Percentiles rank a stretch among this genome's conserved stretches.
Evolutionary conservation across 2,329 filamentous ascomycete genomes (phyloP).

Genomic region (Trichoderma sp.): DNA sequence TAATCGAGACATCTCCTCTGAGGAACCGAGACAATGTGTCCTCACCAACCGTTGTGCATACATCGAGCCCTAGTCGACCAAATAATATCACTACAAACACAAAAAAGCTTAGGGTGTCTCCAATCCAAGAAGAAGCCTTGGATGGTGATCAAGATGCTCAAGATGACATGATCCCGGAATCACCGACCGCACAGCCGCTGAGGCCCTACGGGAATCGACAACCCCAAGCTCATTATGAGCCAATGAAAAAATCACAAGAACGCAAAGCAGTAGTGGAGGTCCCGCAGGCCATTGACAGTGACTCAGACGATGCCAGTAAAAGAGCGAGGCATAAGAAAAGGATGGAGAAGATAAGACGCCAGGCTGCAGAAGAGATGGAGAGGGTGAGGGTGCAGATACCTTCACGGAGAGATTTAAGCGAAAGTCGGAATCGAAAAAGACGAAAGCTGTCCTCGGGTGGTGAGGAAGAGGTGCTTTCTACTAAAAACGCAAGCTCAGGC

Average conservation of each 20-base stretch:
- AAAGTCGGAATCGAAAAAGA: conserved; percentile 33
- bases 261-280: conserved; percentile 35
- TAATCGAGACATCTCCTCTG: conserved; percentile 49
- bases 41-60: conserved; percentile 44
- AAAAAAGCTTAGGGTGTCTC: conserved; percentile 26
- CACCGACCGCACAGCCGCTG: conserved; percentile 33
- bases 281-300: conserved; percentile 34
- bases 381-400: conserved; percentile 41
- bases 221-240: conserved; percentile 47
- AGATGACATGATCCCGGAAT: conserved; percentile 40
- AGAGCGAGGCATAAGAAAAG: conserved; percentile 39
- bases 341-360: conserved; percentile 42
- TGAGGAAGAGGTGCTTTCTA: background rate
- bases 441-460: conserved; percentile 24
- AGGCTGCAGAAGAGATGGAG: conserved; percentile 44
- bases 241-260: conserved; percentile 50
- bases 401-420: conserved; percentile 26
- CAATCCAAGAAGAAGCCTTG: conserved; percentile 31
- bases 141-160: conserved; percentile 29
- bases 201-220: conserved; percentile 30
- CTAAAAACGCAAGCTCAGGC: background rate
- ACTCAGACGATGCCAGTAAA: conserved; percentile 38
- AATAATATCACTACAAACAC: conserved; percentile 36
- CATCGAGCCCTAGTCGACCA: conserved; percentile 44
- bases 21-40: conserved; percentile 51